Conservation (phyloP, 805 yeast genomes). For the Maudiozyma turicensis region DNA sequence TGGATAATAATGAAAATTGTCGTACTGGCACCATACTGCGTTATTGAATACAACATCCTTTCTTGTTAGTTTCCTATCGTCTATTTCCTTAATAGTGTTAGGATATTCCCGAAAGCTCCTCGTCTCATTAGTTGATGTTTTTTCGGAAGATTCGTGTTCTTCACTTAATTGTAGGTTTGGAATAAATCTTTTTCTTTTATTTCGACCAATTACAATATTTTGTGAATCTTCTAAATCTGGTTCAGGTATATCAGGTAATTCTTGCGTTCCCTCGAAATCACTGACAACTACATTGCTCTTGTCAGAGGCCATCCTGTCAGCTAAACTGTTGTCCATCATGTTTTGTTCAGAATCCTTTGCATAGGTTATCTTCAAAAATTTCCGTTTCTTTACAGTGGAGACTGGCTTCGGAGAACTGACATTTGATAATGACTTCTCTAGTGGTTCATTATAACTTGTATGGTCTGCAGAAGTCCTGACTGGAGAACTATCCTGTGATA, state of each 20-base stretch:
- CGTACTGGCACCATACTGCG: constrained; percentile 47
- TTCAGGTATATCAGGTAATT: constrained; percentile 16
- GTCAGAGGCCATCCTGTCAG: neutral
- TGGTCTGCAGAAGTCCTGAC: neutral
- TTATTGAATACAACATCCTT: constrained; percentile 24
- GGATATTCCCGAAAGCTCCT: constrained; percentile 5
- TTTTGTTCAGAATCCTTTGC: neutral
- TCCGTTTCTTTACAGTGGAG: constrained; percentile 5
- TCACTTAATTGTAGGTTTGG: constrained; percentile 6
- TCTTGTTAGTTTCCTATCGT: constrained; percentile 12
- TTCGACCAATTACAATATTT: constrained; percentile 9
- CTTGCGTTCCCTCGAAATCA: constrained; percentile 24
- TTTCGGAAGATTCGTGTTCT: neutral
- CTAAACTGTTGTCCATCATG: neutral
- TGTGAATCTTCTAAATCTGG: constrained; percentile 10
- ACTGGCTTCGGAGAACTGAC: constrained; percentile 1
- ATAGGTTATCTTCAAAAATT: constrained; percentile 10
- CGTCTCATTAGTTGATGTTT: neutral
- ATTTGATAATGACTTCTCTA: constrained; percentile 1
- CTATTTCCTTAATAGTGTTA: constrained; percentile 2
- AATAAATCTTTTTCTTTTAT: constrained; percentile 4
- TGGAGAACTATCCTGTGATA: neutral
- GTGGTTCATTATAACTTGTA: neutral
- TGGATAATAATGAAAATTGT: constrained; percentile 38
- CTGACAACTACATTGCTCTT: constrained; percentile 10